Evolutionary conservation across 345 rosid genomes (phyloP), one percentile per base, ranked within the genome.

Genomic region (Cardamine chenopodiifolia): DNA sequence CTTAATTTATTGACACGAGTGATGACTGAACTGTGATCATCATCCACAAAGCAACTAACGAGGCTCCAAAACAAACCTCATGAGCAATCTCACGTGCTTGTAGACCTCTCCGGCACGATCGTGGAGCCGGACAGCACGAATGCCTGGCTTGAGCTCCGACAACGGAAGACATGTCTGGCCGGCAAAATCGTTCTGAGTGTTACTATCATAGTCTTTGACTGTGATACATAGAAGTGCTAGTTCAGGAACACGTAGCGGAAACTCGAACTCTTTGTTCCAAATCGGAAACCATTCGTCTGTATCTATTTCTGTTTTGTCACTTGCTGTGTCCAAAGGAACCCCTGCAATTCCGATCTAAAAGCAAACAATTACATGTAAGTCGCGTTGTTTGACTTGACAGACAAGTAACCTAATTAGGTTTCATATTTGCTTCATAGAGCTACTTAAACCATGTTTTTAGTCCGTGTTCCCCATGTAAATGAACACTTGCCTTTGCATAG

Each of bases 161-260:
- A 91, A 80, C 7, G 97, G 98, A 73, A 94, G 64, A 71, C 92
- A 89, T 62, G 90, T 83, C 74, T 94, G 96, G 28, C 98, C 98
- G 7, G 87, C 95, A 54, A 94, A 91, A 49, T 91, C 93, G 61
- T 91, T 87, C 58, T 82, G 81, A 53, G 91, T 90, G 4, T 90
- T 86, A 72, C 75, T 82, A 70, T 94, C 91, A 32, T 87, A 79
- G 32, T 89, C 97, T 11, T 80, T 81, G 39, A 91, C 95, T 76
- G 83, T 96, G 6, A 91, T 80, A 70, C 85, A 82, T 31, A 93
- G 86, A 80, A 91, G 57, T 17, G 96, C 97, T 73, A 88, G 70
- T 34, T 88, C 90, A 6, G 98, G 97, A 73, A 88, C 88, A 4
- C 88, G 82, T 18, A 94, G 68, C 3, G 86, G 85, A 70, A 91